Evolutionary conservation across 169 alveolate genomes (phyloP).

Genomic region (Babesia divergens): DNA sequence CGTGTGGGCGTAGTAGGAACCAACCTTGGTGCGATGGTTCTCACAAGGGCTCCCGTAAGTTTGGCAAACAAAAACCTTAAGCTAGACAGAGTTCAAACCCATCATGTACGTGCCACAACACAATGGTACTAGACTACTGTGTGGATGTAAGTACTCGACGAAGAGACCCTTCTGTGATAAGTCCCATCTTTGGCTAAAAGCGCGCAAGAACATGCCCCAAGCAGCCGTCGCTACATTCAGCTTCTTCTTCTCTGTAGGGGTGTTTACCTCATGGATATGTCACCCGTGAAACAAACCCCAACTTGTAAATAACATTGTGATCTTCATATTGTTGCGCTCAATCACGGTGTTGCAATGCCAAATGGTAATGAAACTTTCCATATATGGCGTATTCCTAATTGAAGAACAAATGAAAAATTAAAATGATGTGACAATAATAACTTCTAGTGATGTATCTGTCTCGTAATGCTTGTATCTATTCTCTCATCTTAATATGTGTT

Average conservation of each 20-base stretch:
- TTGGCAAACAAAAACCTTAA: neutral
- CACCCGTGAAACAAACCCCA: constrained; percentile 68
- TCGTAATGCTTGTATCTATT: too few relatives aligned
- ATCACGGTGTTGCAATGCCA: too few relatives aligned
- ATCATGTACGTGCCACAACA: constrained; percentile 76
- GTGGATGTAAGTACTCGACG: constrained; percentile 76
- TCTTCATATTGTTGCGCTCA: too few relatives aligned
- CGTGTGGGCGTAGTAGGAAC: constrained; percentile 69
- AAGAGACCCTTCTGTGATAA: constrained; percentile 76
- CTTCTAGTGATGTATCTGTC: too few relatives aligned
- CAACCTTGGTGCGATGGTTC: constrained; percentile 81
- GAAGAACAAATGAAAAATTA: too few relatives aligned
- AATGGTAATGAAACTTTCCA: too few relatives aligned
- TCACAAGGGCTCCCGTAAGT: constrained; percentile 73
- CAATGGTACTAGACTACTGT: constrained; percentile 72
- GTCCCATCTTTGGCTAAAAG: constrained; percentile 79
- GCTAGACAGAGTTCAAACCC: constrained; percentile 70
- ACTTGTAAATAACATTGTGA: too few relatives aligned
- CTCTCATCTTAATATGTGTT: too few relatives aligned
- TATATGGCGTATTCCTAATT: too few relatives aligned
- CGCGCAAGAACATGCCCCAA: constrained; percentile 72
- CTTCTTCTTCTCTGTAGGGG: constrained; percentile 74
- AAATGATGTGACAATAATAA: too few relatives aligned
- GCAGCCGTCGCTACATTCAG: constrained; percentile 76
- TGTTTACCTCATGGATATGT: constrained; percentile 75